A percentile compares a stretch with the other conserved stretches of the same genome.
These are phyloP conservation scores for Stachybotrys elegans DNA, from an alignment of 2,329 filamentous ascomycete species.

Conservation along the genomic window DNA sequence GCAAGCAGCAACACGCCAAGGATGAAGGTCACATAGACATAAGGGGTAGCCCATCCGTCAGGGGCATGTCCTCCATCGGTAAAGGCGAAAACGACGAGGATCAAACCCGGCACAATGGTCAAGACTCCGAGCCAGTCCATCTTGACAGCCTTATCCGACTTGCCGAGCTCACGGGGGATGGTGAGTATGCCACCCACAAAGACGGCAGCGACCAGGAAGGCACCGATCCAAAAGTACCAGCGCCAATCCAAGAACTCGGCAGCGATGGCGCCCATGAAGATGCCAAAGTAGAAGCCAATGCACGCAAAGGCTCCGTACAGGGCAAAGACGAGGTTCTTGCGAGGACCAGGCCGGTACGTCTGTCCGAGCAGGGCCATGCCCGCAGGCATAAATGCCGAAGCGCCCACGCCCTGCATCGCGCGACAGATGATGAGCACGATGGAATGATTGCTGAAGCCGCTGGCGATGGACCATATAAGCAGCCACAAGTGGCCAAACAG, in stretches of 20 bases:
- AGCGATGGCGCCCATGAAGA: conserved; percentile 60
- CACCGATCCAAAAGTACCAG: conserved; percentile 68
- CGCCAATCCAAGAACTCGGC: conserved; percentile 58
- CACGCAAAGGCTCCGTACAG: conserved; percentile 56
- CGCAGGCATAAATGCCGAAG: conserved; percentile 63
- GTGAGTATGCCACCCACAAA: conserved; percentile 37
- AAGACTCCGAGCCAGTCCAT: conserved; percentile 68
- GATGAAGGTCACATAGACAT: conserved; percentile 62
- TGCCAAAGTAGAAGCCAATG: conserved; percentile 58
- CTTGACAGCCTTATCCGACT: conserved; percentile 16
- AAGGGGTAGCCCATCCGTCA: conserved; percentile 66
- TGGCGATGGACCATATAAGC: conserved; percentile 60
- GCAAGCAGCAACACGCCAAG: conserved; percentile 56
- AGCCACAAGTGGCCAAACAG: conserved; percentile 60
- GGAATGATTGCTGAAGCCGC: conserved; percentile 61
- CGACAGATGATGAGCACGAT: conserved; percentile 68
- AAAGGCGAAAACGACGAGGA: conserved; percentile 69
- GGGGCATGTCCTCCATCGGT: conserved; percentile 68
- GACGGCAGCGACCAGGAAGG: conserved; percentile 36
- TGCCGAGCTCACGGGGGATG: conserved; percentile 29
- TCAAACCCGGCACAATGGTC: conserved; percentile 59
- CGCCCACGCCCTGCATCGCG: conserved; percentile 67
- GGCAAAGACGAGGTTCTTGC: conserved; percentile 63
- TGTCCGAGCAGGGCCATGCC: conserved; percentile 67
- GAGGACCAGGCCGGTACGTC: conserved; percentile 63